phyloP scores from a whole-genome alignment of 495 filamentous ascomycete genomes.

The Aspergillus homomorphus region DNA sequence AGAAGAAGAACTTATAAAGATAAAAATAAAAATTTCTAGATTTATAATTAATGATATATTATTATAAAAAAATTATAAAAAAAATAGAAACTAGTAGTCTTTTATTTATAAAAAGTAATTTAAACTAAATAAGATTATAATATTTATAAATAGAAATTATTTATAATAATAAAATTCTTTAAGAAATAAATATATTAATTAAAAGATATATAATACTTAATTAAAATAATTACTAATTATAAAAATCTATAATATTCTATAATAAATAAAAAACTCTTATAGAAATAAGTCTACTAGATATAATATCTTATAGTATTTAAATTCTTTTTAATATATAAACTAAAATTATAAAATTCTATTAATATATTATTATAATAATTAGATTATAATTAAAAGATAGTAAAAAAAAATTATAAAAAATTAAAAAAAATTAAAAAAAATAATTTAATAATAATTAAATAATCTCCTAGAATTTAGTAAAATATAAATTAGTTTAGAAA shows the following conservation, averaged over 20 bases:
- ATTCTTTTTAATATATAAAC: neutral
- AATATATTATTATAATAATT: constrained; percentile 1
- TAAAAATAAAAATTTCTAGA: neutral
- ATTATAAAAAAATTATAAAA: constrained; percentile 1
- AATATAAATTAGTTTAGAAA: neutral
- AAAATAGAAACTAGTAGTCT: neutral
- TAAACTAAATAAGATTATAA: neutral
- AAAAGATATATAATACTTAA: neutral
- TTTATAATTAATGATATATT: constrained; percentile 3
- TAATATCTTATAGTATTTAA: constrained; percentile 2
- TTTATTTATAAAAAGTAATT: neutral
- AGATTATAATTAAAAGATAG: neutral
- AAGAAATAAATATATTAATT: neutral
- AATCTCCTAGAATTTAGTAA: neutral
- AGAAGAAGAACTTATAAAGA: neutral
- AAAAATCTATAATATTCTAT: constrained; percentile 1
- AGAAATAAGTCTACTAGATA: neutral
- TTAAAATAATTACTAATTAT: constrained; percentile 1
- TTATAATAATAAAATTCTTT: constrained; percentile 6
- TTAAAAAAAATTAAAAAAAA: neutral
- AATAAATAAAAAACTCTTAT: neutral
- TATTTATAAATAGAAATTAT: constrained; percentile 1
- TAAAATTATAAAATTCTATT: neutral
- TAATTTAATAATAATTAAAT: neutral
- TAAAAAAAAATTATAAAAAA: neutral